These are phyloP conservation scores for Globisporangium yorkense DNA, from an alignment of 352 stramenopile genomes.

Conservation along the genomic window DNA sequence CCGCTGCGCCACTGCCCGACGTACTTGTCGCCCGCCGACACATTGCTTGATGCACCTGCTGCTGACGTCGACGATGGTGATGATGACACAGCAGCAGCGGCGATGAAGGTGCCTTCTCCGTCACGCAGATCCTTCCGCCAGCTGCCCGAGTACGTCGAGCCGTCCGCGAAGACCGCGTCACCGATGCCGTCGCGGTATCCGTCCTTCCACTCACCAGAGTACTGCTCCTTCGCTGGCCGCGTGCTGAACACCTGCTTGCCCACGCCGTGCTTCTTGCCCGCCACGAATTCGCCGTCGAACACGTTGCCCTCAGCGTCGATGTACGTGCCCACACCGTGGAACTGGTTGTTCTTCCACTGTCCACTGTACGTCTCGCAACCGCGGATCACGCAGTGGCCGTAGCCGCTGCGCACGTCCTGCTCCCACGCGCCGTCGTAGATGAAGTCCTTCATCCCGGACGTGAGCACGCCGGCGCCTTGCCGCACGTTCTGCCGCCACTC, in stretches of 20 bases:
- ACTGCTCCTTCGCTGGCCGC: conserved; percentile 29
- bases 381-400: conserved; percentile 73
- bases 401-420: conserved; percentile 45
- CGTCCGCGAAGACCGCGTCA: conserved; percentile 42
- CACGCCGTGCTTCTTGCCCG: conserved; percentile 71
- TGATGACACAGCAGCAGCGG: background rate
- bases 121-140: conserved; percentile 50
- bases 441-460: conserved; percentile 67
- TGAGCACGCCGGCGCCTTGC: conserved; percentile 62
- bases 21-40: conserved; percentile 51
- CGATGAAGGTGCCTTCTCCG: conserved; percentile 54
- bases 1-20: conserved; percentile 62
- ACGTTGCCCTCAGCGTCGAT: conserved; percentile 75
- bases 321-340: conserved; percentile 73
- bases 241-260: conserved; percentile 34
- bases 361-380: conserved; percentile 73
- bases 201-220: conserved; percentile 57
- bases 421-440: conserved; percentile 80
- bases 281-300: conserved; percentile 78
- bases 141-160: conserved; percentile 50
- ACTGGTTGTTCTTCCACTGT: conserved; percentile 63
- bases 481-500: conserved; percentile 53
- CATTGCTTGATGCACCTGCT: conserved; percentile 7
- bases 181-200: conserved; percentile 54
- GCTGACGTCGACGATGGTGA: background rate